Evolutionary conservation across 2,329 filamentous ascomycete species (phyloP).

Genomic region (Aureobasidium zeae): DNA sequence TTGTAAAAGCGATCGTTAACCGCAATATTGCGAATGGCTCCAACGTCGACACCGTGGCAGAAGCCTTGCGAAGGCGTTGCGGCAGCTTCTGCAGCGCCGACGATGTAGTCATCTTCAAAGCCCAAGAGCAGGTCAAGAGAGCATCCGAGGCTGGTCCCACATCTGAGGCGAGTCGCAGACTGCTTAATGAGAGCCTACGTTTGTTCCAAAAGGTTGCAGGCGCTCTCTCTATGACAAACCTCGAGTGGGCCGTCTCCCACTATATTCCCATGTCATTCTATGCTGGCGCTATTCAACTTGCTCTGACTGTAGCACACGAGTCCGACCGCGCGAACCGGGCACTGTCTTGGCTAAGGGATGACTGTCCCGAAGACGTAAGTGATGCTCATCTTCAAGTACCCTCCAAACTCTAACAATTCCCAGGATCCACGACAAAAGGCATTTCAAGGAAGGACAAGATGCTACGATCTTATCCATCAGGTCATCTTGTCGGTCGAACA

Average conservation of each 20-base stretch:
- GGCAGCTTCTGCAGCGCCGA: constrained; percentile 97
- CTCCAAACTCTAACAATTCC: neutral
- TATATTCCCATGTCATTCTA: constrained; percentile 81
- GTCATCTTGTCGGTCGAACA: constrained; percentile 69
- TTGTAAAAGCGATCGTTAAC: constrained; percentile 97
- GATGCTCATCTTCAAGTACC: neutral
- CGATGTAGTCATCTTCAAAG: constrained; percentile 97
- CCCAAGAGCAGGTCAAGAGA: constrained; percentile 85
- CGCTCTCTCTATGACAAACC: constrained; percentile 69
- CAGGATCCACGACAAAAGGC: constrained; percentile 58
- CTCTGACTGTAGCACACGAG: constrained; percentile 71
- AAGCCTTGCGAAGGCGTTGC: constrained; percentile 82
- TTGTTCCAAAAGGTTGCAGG: constrained; percentile 84
- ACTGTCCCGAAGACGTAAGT: constrained; percentile 49
- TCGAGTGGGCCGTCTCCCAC: constrained; percentile 66
- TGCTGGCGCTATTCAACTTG: constrained; percentile 79
- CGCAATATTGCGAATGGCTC: constrained; percentile 93
- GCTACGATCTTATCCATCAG: constrained; percentile 81
- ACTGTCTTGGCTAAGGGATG: constrained; percentile 78
- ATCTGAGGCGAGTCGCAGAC: constrained; percentile 63
- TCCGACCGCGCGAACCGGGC: constrained; percentile 82
- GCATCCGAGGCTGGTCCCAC: constrained; percentile 70
- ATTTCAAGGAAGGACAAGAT: constrained; percentile 63
- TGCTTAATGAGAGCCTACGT: constrained; percentile 80
- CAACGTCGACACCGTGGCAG: constrained; percentile 94